These are phyloP conservation scores for Chlorella sp. DNA, from an alignment of 139 green algal species.

Conservation along the genomic window DNA sequence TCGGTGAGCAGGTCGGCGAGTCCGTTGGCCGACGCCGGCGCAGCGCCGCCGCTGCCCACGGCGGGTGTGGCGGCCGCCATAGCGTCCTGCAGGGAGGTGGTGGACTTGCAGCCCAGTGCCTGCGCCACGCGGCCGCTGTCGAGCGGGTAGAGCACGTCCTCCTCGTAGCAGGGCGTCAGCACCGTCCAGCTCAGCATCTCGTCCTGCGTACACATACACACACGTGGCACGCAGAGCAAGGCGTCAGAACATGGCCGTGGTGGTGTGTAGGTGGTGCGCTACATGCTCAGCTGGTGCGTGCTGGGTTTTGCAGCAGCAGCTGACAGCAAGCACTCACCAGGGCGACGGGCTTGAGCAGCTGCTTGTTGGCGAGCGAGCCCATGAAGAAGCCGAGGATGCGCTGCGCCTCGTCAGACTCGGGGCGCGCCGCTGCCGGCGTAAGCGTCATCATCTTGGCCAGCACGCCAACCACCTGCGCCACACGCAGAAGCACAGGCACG, in stretches of 20 bases:
- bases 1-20: constrained; percentile 30
- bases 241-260: no score
- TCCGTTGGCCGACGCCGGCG: no score
- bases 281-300: no score
- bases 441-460: constrained; percentile 40
- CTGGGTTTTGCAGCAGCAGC: no score
- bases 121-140: constrained; percentile 15
- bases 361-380: constrained; percentile 48
- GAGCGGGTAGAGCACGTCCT: constrained; percentile 49
- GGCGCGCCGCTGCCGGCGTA: constrained; percentile 37
- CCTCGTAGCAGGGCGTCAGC: constrained; percentile 63
- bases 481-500: no score
- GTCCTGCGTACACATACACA: not conserved
- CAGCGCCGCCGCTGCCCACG: not conserved
- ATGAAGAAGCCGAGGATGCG: constrained; percentile 72
- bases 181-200: constrained; percentile 59
- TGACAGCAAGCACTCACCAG: constrained; percentile 30
- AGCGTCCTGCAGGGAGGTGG: not conserved
- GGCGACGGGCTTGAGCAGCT: constrained; percentile 35
- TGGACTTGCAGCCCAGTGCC: not conserved
- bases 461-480: constrained; percentile 10
- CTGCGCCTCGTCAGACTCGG: constrained; percentile 57
- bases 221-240: no score
- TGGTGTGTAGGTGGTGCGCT: no score
- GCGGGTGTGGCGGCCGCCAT: not conserved